These are phyloP conservation scores for Pseudoneurospora amorphoporcata DNA, from an alignment of 495 filamentous ascomycete genomes.

Conservation along the genomic window DNA sequence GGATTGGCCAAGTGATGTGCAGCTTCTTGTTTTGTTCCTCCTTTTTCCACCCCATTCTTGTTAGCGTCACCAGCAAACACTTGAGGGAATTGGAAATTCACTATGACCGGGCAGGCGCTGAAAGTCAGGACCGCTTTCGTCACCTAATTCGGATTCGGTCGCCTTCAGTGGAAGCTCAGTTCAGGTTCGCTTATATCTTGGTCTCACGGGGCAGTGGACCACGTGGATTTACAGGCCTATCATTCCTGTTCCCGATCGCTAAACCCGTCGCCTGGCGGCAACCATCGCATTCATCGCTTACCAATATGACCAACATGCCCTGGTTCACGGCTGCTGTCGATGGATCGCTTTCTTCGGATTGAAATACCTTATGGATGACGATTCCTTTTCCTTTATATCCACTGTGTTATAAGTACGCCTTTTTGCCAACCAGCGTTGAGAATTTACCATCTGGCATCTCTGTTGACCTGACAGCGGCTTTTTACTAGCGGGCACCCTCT, in stretches of 20 bases:
- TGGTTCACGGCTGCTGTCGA: not conserved
- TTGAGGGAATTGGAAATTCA: not conserved
- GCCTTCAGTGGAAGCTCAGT: not conserved
- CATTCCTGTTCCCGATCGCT: not conserved
- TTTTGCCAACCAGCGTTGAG: not conserved
- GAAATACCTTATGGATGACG: not conserved
- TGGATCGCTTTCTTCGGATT: not conserved
- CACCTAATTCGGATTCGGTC: not conserved
- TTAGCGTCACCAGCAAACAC: not conserved
- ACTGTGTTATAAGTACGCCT: not conserved
- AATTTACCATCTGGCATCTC: not conserved
- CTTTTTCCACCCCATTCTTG: not conserved
- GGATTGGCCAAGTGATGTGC: slow-evolving; percentile 1
- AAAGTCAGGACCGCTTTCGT: not conserved
- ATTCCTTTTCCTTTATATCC: not conserved
- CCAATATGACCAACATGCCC: not conserved
- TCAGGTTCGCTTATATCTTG: not conserved
- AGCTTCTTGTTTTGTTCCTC: not conserved
- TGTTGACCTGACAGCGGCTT: not conserved
- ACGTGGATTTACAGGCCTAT: not conserved
- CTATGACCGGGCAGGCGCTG: not conserved
- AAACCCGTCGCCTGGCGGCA: not conserved
- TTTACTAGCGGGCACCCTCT: not conserved
- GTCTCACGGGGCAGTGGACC: not conserved
- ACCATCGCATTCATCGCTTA: not conserved